Percentiles rank a stretch among this genome's conserved stretches.
Conservation (phyloP, 225 moss, liverwort and hornwort species). For the Climacium dendroides region DNA sequence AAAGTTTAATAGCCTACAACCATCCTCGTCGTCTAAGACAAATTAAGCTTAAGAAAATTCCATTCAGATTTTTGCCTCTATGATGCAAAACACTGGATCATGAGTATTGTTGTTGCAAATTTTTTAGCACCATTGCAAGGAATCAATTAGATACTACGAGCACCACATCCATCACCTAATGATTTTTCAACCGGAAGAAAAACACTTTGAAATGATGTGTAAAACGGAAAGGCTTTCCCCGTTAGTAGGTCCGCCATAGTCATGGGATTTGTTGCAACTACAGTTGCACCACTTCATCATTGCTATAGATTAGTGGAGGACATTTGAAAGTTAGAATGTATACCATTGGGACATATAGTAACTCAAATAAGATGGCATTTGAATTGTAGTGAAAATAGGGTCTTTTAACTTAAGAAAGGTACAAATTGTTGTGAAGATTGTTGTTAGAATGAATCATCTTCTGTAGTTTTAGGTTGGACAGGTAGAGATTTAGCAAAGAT, state of each 20-base stretch:
- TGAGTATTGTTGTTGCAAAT: background rate
- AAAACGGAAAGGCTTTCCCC: background rate
- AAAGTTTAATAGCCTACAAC: background rate
- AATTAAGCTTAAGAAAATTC: background rate
- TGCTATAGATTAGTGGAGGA: background rate
- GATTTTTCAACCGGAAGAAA: background rate
- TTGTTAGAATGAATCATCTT: background rate
- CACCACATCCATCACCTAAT: background rate
- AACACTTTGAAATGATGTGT: background rate
- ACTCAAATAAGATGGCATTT: background rate
- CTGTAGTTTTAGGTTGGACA: fast-evolving
- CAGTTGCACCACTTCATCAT: no score
- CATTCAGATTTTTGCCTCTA: background rate
- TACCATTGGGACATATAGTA: background rate
- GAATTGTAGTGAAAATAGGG: background rate
- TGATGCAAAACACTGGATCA: background rate
- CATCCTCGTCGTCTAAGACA: background rate
- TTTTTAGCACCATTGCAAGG: background rate
- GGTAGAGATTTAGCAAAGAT: background rate
- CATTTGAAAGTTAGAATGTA: background rate
- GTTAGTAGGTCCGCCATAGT: background rate
- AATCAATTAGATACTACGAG: background rate
- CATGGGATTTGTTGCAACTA: background rate
- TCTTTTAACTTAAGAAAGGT: background rate
- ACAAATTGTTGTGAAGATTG: background rate